These are phyloP conservation scores for Trichoderma reesei DNA, from an alignment of 495 filamentous ascomycete genomes.

Conservation along the genomic window DNA sequence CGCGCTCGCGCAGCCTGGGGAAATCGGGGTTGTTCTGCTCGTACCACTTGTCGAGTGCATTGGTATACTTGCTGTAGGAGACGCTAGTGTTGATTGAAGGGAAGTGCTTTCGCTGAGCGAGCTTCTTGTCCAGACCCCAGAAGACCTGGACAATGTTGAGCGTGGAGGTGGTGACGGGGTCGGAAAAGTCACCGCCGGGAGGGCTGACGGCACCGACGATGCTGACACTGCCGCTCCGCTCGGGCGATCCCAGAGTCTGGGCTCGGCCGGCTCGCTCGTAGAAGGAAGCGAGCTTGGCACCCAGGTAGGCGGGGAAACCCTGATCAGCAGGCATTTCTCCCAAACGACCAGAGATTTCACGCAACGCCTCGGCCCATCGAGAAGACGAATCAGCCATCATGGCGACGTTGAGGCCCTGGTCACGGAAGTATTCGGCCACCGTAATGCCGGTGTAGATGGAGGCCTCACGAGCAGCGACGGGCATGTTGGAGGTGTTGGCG, in stretches of 20 bases:
- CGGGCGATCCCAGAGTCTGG: slow-evolving; percentile 74
- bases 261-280: slow-evolving; percentile 96
- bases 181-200: slow-evolving; percentile 97
- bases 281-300: slow-evolving; percentile 94
- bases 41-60: slow-evolving; percentile 81
- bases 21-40: slow-evolving; percentile 88
- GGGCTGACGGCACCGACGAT: slow-evolving; percentile 97
- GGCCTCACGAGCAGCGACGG: slow-evolving; percentile 94
- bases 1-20: slow-evolving; percentile 81
- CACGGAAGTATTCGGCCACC: slow-evolving; percentile 95
- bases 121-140: slow-evolving; percentile 99
- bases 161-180: slow-evolving; percentile 90
- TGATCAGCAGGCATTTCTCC: slow-evolving; percentile 99
- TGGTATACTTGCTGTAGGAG: slow-evolving; percentile 96
- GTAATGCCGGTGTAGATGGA: slow-evolving; percentile 99
- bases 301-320: slow-evolving; percentile 96
- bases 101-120: slow-evolving; percentile 98
- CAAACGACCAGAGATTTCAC: slow-evolving; percentile 97
- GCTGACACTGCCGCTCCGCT: slow-evolving; percentile 82
- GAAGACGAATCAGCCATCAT: slow-evolving; percentile 99
- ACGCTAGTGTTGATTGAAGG: slow-evolving; percentile 93
- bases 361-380: slow-evolving; percentile 95
- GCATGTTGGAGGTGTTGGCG: slow-evolving; percentile 99
- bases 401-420: slow-evolving; percentile 93
- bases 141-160: slow-evolving; percentile 98